Percentiles rank a stretch among this genome's conserved stretches.
phyloP scores from a whole-genome alignment of 75 land plant genomes.

The Selaginella moellendorffii region DNA sequence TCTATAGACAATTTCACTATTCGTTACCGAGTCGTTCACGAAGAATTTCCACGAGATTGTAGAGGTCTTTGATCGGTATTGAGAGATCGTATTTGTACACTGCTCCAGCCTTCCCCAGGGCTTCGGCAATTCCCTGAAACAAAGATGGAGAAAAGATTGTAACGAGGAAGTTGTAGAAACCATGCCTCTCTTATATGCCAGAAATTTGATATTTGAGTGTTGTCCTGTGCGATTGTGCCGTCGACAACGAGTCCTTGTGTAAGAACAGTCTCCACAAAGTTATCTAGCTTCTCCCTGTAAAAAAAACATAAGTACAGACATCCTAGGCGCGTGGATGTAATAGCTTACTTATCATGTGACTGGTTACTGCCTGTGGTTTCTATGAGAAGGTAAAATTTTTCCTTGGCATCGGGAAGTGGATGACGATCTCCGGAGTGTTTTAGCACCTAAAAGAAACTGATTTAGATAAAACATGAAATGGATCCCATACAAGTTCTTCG shows the following conservation, averaged over 20 bases:
- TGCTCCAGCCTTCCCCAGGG: conserved; percentile 75
- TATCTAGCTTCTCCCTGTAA: conserved; percentile 73
- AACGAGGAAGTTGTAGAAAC: no score
- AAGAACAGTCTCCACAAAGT: conserved; percentile 52
- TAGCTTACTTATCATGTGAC: conserved; percentile 60
- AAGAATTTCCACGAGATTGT: conserved; percentile 79
- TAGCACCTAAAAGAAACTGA: conserved; percentile 34
- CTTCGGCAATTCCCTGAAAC: conserved; percentile 81
- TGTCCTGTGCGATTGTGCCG: conserved; percentile 88
- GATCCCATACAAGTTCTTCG: no score
- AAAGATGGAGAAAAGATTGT: background rate
- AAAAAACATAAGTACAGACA: no score
- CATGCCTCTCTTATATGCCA: conserved; percentile 98
- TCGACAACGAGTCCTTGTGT: conserved; percentile 61
- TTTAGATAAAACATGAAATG: background rate
- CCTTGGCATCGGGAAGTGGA: conserved; percentile 63
- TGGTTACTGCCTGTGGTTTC: conserved; percentile 94
- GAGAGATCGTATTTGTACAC: conserved; percentile 96
- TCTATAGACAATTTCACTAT: background rate
- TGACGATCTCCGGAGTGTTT: conserved; percentile 57
- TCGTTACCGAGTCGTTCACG: conserved; percentile 51
- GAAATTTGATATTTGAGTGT: conserved; percentile 66
- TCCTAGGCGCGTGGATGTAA: no score
- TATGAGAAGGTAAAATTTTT: conserved; percentile 70
- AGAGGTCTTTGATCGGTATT: conserved; percentile 57